Percentiles rank a stretch among this genome's conserved stretches.
Conservation (phyloP, 2,329 filamentous ascomycete species). For the Akanthomyces dipterigenus region DNA sequence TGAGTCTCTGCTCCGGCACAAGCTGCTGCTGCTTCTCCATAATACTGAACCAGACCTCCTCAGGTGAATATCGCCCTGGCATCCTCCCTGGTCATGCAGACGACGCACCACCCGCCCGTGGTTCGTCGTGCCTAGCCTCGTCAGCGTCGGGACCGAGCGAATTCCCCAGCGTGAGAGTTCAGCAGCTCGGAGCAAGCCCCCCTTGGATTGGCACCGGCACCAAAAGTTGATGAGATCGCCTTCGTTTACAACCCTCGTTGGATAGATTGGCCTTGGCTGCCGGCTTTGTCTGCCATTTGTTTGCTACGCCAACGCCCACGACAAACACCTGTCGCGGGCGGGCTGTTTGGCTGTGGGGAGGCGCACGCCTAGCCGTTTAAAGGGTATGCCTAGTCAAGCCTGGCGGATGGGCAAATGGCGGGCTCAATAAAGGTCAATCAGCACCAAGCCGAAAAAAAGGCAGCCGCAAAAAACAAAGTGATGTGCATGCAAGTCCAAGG, state of each 20-base stretch:
- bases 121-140: background rate
- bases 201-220: background rate
- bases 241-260: background rate
- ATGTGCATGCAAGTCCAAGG: slow-evolving; percentile 2
- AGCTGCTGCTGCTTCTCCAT: background rate
- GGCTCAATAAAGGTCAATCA: background rate
- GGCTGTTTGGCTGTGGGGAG: background rate
- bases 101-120: background rate
- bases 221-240: slow-evolving; percentile 2
- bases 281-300: background rate
- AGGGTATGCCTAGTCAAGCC: background rate
- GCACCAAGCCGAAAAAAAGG: slow-evolving; percentile 2
- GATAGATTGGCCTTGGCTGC: background rate
- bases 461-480: background rate
- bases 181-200: background rate
- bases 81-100: background rate
- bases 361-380: background rate
- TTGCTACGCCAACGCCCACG: slow-evolving; percentile 3
- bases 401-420: background rate
- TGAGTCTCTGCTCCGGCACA: background rate
- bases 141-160: background rate
- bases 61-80: background rate
- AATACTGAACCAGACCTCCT: background rate
- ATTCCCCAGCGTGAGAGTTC: background rate
- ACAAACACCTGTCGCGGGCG: background rate